Conservation (phyloP, 345 rosid species). For the Hypericum perforatum region DNA sequence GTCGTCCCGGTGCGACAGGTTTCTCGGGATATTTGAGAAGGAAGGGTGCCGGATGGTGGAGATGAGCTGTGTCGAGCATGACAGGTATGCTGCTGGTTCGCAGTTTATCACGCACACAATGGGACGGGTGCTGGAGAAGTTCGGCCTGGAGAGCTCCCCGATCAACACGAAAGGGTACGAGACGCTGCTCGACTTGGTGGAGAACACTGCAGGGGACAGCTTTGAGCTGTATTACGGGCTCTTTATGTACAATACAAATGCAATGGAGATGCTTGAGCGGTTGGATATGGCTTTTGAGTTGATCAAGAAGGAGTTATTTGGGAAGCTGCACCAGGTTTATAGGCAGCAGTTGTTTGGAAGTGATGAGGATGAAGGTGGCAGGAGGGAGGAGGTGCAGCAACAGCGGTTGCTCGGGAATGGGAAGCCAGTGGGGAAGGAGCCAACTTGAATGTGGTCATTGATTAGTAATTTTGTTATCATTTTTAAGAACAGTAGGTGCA, state of each 20-base stretch:
- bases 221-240: constrained; percentile 74
- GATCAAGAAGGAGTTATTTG: constrained; percentile 63
- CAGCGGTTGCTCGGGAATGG: no score
- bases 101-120: constrained; percentile 79
- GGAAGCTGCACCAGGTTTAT: constrained; percentile 45
- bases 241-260: constrained; percentile 69
- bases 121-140: constrained; percentile 66
- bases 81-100: constrained; percentile 70
- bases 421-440: no score
- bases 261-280: constrained; percentile 77
- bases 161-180: constrained; percentile 64
- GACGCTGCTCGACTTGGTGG: constrained; percentile 68
- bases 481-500: no score
- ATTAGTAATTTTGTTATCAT: no score
- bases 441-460: no score
- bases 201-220: constrained; percentile 72
- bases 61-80: constrained; percentile 84
- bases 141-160: constrained; percentile 49
- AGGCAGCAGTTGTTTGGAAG: constrained; percentile 38
- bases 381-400: no score
- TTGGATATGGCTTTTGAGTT: constrained; percentile 57
- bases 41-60: constrained; percentile 82
- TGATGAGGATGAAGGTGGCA: background rate
- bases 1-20: constrained; percentile 37
- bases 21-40: constrained; percentile 53